Base-by-base conservation (phyloP, 2,329 filamentous ascomycete species). In the Colletotrichum eremochloae region DNA sequence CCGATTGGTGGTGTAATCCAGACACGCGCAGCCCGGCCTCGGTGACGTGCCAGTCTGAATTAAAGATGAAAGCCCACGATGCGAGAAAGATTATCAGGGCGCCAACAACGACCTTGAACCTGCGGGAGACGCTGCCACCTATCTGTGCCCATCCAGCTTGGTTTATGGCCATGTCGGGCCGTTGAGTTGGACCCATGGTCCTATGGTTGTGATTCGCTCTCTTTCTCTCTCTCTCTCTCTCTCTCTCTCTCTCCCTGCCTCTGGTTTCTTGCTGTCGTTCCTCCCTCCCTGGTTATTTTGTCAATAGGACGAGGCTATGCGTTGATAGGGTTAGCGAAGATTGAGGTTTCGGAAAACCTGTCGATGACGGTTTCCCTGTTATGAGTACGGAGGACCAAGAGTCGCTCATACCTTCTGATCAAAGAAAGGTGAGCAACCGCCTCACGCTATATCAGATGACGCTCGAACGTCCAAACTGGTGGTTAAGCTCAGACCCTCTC, bases 361-460 rank as follows among this genome's bases (percentile, higher is more conserved):
- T 20, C 29, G 50, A 20, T 5, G 44, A 46, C 42, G 58, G 58
- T 29, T 46, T 44, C 44, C 24, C 44, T 42, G 42, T 12, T 48
- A 33, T 24, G 42, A n/a, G 24, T n/a, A 29, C 31, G 29, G 20
- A 18, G 3, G 18, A 29, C 7, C 36, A 9, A 12, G n/a, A 29
- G 15, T 33, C 29, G 31, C 29, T 38, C 1, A 5, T 31, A 14
- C 12, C 40, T 62, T 46, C 29, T 11, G 7, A 24, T 14, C 24
- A 52, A 24, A n/a, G 20, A 48, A 56, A 56, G 18, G 56, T 24
- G 64, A 68, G 64, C 57, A 58, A 71, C 50, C 50, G 67, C 50
- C 50, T 64, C 36, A 48, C 64, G 64, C 42, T 68, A 68, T 63
- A 68, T 68, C 68, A 68, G 68, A 68, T 68, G 68, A 58, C 64